Conservation (phyloP, 176 grass and related monocot genomes). For the Elaeis guineensis region DNA sequence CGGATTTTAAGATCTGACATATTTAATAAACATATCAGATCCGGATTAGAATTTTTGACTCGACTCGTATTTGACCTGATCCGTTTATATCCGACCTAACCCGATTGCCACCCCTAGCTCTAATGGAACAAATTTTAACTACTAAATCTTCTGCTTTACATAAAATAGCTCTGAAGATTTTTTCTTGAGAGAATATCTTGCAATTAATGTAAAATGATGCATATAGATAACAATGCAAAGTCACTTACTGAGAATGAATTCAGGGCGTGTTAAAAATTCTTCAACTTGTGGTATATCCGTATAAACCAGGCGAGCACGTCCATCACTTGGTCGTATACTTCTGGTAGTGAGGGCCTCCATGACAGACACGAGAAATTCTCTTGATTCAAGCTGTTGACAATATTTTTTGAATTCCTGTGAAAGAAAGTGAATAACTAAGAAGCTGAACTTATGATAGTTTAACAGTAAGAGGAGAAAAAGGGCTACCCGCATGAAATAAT, state of each 20-base stretch:
- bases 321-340: slow-evolving; percentile 53
- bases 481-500: slow-evolving; percentile 78
- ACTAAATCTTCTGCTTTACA: too few species aligned
- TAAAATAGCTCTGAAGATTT: not conserved
- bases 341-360: slow-evolving; percentile 16
- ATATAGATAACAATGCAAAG: not conserved
- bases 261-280: slow-evolving; percentile 74
- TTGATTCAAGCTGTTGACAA: slow-evolving; percentile 56
- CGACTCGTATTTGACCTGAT: too few species aligned
- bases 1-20: too few species aligned
- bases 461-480: not conserved
- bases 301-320: slow-evolving; percentile 55
- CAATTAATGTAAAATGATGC: not conserved
- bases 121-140: too few species aligned
- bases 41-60: too few species aligned
- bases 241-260: slow-evolving; percentile 87
- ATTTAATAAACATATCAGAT: too few species aligned
- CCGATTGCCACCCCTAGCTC: too few species aligned
- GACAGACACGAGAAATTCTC: slow-evolving; percentile 26
- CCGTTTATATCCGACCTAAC: too few species aligned
- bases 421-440: slow-evolving; percentile 5
- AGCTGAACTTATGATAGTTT: slow-evolving; percentile 2
- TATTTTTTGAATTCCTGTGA: slow-evolving; percentile 72
- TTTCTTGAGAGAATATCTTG: not conserved
- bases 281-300: slow-evolving; percentile 86